Evolutionary conservation across 2,329 filamentous ascomycete genomes (phyloP).

Genomic region (Amylocarpus encephaloides): DNA sequence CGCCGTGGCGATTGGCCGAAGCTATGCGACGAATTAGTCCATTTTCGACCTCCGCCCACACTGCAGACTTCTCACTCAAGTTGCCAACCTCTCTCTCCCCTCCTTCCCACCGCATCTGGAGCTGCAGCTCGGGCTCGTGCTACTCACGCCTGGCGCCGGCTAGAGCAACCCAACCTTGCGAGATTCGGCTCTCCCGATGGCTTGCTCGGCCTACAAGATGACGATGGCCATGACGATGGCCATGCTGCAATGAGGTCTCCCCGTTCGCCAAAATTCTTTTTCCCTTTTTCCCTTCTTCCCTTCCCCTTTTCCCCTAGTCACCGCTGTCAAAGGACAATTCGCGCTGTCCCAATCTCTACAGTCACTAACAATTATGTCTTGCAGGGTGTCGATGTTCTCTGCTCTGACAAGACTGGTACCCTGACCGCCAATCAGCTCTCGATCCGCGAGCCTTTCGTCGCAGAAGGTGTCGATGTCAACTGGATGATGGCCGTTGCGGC

Average conservation of each 20-base stretch:
- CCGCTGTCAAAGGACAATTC: no score
- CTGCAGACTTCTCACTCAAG: no score
- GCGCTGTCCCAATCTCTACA: no score
- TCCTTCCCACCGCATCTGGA: no score
- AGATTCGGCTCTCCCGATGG: neutral
- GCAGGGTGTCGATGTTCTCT: conserved; percentile 66
- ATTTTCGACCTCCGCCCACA: neutral
- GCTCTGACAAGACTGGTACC: conserved; percentile 78
- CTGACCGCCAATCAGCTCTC: conserved; percentile 69
- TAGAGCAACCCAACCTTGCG: neutral
- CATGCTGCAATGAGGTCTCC: no score
- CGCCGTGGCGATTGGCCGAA: neutral
- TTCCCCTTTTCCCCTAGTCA: no score
- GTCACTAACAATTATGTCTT: neutral
- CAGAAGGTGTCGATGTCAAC: conserved; percentile 71
- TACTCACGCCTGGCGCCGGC: neutral
- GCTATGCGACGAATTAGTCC: neutral
- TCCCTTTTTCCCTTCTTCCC: no score
- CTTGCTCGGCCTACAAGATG: neutral
- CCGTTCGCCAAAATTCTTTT: no score
- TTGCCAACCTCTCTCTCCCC: no score
- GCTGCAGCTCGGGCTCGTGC: no score
- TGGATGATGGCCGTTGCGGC: conserved; percentile 81
- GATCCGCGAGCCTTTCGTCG: conserved; percentile 70
- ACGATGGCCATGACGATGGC: no score